phyloP scores from a whole-genome alignment of 2,329 filamentous ascomycete species.

The Apiospora sp. region DNA sequence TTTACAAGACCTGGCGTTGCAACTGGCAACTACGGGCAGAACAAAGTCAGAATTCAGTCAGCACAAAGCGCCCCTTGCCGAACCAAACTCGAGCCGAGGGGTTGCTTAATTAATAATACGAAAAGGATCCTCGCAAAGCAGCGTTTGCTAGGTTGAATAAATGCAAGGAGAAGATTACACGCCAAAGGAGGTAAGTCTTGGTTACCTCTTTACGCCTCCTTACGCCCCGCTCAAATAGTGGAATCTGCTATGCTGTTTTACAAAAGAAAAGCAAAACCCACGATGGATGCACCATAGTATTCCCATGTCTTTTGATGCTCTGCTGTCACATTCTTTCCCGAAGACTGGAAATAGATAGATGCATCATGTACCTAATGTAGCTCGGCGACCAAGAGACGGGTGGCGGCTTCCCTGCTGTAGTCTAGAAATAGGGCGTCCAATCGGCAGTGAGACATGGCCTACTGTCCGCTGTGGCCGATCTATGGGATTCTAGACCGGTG shows the following conservation, averaged over 20 bases:
- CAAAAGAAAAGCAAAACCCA: background rate
- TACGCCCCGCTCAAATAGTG: background rate
- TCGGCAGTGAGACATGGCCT: slow-evolving; percentile 8
- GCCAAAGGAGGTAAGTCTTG: background rate
- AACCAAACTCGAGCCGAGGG: background rate
- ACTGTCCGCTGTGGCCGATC: background rate
- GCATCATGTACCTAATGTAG: background rate
- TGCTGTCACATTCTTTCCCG: too few species aligned
- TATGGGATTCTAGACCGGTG: background rate
- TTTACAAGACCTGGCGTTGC: background rate
- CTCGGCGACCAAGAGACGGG: background rate
- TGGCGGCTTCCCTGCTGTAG: background rate
- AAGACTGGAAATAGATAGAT: background rate
- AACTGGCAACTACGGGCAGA: background rate
- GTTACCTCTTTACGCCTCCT: background rate
- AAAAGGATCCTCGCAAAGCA: background rate
- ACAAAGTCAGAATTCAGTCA: background rate
- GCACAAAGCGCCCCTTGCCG: background rate
- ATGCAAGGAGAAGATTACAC: background rate
- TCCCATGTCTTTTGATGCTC: too few species aligned
- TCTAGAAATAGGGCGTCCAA: background rate
- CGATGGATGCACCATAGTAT: too few species aligned
- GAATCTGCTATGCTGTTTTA: too few species aligned
- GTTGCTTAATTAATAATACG: background rate
- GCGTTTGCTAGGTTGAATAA: background rate